Percentiles rank a stretch among this genome's conserved stretches.
phyloP scores from a whole-genome alignment of 2,329 filamentous ascomycete species.

The Fusarium pseudoanthophilum region DNA sequence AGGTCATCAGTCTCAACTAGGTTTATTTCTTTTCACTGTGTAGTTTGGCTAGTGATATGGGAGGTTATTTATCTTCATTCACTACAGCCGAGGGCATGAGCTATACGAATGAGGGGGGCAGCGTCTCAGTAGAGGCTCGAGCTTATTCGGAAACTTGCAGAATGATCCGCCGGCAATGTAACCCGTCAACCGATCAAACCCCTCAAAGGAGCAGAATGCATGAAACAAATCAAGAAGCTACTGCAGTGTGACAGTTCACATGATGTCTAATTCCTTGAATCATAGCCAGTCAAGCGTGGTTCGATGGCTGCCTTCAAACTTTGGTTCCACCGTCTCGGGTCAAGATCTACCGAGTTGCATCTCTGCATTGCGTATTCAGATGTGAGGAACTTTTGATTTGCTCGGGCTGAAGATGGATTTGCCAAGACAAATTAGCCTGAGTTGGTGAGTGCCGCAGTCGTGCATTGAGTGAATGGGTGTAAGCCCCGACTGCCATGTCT shows the following conservation, averaged over 20 bases:
- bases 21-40: background rate
- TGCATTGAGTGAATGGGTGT: slow-evolving; percentile 18
- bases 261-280: background rate
- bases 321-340: slow-evolving; percentile 24
- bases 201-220: background rate
- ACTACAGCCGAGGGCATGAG: background rate
- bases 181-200: slow-evolving; percentile 14
- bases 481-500: slow-evolving; percentile 8
- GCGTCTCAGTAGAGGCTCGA: background rate
- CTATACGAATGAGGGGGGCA: background rate
- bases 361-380: background rate
- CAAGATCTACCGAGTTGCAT: slow-evolving; percentile 17
- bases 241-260: slow-evolving; percentile 9
- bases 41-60: background rate
- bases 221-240: background rate
- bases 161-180: slow-evolving; percentile 18
- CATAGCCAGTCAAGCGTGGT: background rate
- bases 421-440: slow-evolving; percentile 24
- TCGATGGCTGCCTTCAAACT: background rate
- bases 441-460: slow-evolving; percentile 6
- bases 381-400: background rate
- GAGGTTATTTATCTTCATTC: background rate
- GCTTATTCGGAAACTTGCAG: slow-evolving; percentile 1
- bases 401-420: background rate
- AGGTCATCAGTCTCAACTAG: slow-evolving; percentile 32